Percentiles rank a stretch among this genome's conserved stretches.
phyloP scores from a whole-genome alignment of 1,139 yeast genomes.

The Candida sp. region DNA sequence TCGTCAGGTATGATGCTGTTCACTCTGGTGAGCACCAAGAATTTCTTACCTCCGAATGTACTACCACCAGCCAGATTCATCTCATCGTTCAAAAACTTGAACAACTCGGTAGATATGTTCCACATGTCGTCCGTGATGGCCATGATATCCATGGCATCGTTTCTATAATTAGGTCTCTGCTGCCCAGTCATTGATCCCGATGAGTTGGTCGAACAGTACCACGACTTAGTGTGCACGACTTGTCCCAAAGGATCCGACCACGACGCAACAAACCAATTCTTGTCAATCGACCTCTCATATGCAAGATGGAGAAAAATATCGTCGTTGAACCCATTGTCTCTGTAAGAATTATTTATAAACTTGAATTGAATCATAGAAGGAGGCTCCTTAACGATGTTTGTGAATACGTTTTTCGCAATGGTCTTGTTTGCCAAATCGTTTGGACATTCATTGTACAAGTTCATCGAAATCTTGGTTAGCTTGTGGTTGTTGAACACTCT shows the following conservation, averaged over 20 bases:
- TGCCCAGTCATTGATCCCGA: background rate
- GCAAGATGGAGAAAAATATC: slow-evolving; percentile 86
- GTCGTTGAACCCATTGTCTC: slow-evolving; percentile 44
- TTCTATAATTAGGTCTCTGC: slow-evolving; percentile 10
- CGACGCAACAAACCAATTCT: slow-evolving; percentile 84
- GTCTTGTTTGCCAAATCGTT: slow-evolving; percentile 14
- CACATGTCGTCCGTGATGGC: slow-evolving; percentile 44
- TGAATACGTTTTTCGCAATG: slow-evolving; percentile 26
- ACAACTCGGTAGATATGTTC: slow-evolving; percentile 40
- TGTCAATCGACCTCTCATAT: slow-evolving; percentile 81
- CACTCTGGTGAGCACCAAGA: slow-evolving; percentile 68
- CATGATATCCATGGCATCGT: slow-evolving; percentile 32
- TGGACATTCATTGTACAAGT: slow-evolving; percentile 67
- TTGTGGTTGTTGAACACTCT: slow-evolving; percentile 53
- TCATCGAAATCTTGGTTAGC: slow-evolving; percentile 56
- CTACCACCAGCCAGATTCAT: slow-evolving; percentile 29
- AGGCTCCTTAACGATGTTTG: slow-evolving; percentile 50
- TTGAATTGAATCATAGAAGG: slow-evolving; percentile 57
- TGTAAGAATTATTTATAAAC: slow-evolving; percentile 31
- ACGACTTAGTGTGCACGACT: slow-evolving; percentile 64
- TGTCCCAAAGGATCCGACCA: slow-evolving; percentile 90
- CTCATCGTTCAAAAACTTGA: slow-evolving; percentile 40
- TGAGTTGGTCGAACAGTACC: slow-evolving; percentile 50
- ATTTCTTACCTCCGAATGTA: slow-evolving; percentile 56
- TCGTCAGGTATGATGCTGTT: slow-evolving; percentile 81